These are phyloP conservation scores for Macrocybe gigantea DNA, from an alignment of 768 basidiomycete genomes.

Conservation along the genomic window DNA sequence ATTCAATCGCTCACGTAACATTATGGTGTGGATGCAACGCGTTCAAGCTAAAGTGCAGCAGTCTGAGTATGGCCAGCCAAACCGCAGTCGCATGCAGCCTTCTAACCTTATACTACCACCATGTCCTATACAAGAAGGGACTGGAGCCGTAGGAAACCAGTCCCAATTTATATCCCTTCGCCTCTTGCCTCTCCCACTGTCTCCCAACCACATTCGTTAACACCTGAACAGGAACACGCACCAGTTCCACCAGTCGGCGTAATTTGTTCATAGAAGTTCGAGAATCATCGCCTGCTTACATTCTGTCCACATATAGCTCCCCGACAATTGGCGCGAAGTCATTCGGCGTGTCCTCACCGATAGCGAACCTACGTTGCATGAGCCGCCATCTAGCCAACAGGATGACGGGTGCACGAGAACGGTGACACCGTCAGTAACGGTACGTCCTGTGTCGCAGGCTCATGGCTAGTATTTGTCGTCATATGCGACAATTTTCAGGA, in stretches of 20 bases:
- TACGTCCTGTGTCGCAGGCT: neutral
- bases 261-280: neutral
- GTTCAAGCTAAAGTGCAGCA: too few relatives aligned
- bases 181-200: constrained; percentile 41
- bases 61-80: too few relatives aligned
- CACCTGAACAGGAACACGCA: constrained; percentile 1
- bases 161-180: constrained; percentile 61
- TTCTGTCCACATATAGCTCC: constrained; percentile 15
- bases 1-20: too few relatives aligned
- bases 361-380: constrained; percentile 1
- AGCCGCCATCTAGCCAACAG: neutral
- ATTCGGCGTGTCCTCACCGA: constrained; percentile 13
- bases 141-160: constrained; percentile 70
- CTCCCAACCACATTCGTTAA: constrained; percentile 5
- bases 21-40: too few relatives aligned
- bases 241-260: constrained; percentile 3
- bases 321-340: constrained; percentile 28
- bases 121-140: constrained; percentile 9
- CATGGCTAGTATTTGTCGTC: neutral
- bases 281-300: neutral
- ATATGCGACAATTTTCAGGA: neutral
- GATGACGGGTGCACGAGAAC: neutral
- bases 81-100: too few relatives aligned
- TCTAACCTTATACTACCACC: too few relatives aligned
- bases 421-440: neutral